A percentile compares a stretch with the other conserved stretches of the same genome.
These are phyloP conservation scores for Colletotrichum tanaceti DNA, from an alignment of 2,329 filamentous ascomycete species.

Conservation along the genomic window DNA sequence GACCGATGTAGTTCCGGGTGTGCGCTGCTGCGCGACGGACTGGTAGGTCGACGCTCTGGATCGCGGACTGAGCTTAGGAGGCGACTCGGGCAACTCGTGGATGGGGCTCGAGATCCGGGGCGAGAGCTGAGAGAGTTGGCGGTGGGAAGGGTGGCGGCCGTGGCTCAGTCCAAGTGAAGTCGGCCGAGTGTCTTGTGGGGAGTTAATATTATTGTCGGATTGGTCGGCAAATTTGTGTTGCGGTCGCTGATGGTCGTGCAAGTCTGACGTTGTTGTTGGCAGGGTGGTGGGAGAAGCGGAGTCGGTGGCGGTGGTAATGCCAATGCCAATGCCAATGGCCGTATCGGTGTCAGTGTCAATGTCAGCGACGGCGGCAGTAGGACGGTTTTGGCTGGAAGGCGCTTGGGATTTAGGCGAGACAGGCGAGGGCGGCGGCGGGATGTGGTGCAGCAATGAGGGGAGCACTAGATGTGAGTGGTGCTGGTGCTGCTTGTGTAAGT, in stretches of 20 bases:
- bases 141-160: conserved; percentile 33
- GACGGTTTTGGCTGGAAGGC: conserved; percentile 44
- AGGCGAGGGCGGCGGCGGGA: conserved; percentile 56
- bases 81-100: conserved; percentile 39
- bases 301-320: conserved; percentile 16
- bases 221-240: conserved; percentile 14
- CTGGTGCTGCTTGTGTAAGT: conserved; percentile 56
- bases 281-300: conserved; percentile 21
- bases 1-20: conserved; percentile 40
- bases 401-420: conserved; percentile 50
- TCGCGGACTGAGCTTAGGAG: conserved; percentile 42
- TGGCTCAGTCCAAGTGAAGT: conserved; percentile 28
- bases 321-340: conserved; percentile 15
- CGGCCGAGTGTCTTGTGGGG: conserved; percentile 29
- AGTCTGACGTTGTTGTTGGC: conserved; percentile 38
- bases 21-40: conserved; percentile 44
- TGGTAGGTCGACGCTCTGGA: conserved; percentile 54
- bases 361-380: conserved; percentile 23
- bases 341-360: conserved; percentile 10
- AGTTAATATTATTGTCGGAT: conserved; percentile 22
- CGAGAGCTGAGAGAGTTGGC: conserved; percentile 41
- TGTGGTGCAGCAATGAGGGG: conserved; percentile 50
- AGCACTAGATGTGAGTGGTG: conserved; percentile 40
- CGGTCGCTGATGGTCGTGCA: conserved; percentile 26
- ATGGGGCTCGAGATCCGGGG: conserved; percentile 40